These are phyloP conservation scores for Pseudogymnoascus sp. DNA, from an alignment of 2,329 filamentous ascomycete species.

Conservation along the genomic window DNA sequence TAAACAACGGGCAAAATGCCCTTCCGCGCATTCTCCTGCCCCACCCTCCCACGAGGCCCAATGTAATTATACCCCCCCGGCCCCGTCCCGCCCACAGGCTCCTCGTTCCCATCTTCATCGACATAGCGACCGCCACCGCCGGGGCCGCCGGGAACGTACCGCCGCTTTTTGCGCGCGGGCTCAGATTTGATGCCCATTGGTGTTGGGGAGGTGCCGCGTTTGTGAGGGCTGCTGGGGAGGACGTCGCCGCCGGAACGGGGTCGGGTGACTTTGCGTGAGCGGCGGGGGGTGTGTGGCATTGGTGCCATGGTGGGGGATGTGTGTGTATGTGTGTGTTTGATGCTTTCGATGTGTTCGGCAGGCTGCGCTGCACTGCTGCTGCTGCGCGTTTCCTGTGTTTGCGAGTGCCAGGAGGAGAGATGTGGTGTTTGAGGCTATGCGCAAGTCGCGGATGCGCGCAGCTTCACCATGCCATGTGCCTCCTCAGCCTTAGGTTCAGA, in stretches of 20 bases:
- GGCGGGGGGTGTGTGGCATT: neutral
- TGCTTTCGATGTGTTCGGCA: neutral
- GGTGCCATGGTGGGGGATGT: neutral
- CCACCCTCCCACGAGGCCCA: constrained; percentile 44
- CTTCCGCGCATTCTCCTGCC: constrained; percentile 40
- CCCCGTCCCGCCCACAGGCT: constrained; percentile 42
- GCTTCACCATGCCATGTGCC: neutral
- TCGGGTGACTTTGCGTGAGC: neutral
- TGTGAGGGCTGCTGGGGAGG: neutral
- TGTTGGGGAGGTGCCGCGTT: neutral
- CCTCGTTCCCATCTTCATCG: constrained; percentile 59
- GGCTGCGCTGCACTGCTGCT: neutral
- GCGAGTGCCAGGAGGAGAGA: neutral
- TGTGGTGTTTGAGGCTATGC: neutral
- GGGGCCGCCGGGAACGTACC: constrained; percentile 79
- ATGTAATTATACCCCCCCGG: constrained; percentile 41
- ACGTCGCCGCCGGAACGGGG: neutral
- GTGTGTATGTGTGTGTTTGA: neutral
- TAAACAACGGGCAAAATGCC: constrained; percentile 39
- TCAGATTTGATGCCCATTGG: neutral
- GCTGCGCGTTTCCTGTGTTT: neutral
- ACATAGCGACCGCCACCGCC: constrained; percentile 80
- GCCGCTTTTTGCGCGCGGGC: constrained; percentile 47
- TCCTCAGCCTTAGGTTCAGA: neutral
- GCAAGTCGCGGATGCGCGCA: neutral